phyloP scores from a whole-genome alignment of 169 alveolate species.

The Blepharisma undulans region DNA sequence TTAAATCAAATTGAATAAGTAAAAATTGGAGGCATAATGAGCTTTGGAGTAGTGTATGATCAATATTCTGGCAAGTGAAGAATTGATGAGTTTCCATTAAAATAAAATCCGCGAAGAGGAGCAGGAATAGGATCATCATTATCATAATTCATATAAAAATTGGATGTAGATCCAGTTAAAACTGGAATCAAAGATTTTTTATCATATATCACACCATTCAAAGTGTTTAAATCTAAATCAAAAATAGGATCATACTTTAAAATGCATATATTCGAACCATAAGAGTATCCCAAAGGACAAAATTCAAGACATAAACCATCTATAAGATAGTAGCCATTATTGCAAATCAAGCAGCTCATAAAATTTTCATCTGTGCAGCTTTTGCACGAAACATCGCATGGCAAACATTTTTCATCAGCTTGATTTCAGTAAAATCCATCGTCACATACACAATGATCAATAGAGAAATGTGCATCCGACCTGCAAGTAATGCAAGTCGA shows the following conservation, averaged over 20 bases:
- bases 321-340: no score
- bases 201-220: not conserved
- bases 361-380: no score
- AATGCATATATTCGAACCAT: not conserved
- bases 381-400: no score
- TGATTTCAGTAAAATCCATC: no score
- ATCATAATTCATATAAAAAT: conserved; percentile 6
- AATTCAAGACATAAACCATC: not conserved
- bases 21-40: not conserved
- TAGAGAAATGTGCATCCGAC: no score
- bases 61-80: not conserved
- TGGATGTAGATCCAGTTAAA: not conserved
- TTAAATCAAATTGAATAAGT: not conserved
- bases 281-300: not conserved
- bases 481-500: no score
- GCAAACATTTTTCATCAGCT: no score
- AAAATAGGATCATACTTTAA: not conserved
- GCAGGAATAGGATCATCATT: not conserved
- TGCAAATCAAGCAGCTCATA: no score
- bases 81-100: conserved; percentile 22
- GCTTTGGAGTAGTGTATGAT: not conserved
- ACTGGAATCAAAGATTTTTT: not conserved
- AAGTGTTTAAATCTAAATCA: not conserved
- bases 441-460: no score
- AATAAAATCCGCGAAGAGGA: not conserved